Percentiles rank a stretch among this genome's conserved stretches.
Conservation (phyloP, 1,139 yeast genomes). For the Torulaspora globosa region DNA sequence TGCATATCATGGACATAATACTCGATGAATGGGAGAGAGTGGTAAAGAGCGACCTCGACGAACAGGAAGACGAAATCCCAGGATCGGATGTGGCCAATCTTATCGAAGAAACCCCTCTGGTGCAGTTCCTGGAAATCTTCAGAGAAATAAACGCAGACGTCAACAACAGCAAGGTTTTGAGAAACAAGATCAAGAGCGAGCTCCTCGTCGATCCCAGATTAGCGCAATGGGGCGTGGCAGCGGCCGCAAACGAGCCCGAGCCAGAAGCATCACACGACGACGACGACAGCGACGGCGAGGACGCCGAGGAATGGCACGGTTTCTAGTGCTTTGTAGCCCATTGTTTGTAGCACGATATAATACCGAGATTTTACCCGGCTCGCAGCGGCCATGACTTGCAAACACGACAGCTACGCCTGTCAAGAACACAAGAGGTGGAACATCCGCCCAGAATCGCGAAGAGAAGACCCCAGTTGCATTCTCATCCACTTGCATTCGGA, state of each 20-base stretch:
- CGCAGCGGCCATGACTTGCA: background rate
- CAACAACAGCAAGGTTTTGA: conserved; percentile 54
- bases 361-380: conserved; percentile 3
- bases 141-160: conserved; percentile 47
- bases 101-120: conserved; percentile 13
- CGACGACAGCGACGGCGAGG: conserved; percentile 33
- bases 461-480: background rate
- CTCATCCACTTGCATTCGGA: background rate
- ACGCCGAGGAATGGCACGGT: conserved; percentile 52
- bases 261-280: conserved; percentile 24
- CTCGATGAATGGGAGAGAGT: conserved; percentile 78
- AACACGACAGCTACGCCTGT: background rate
- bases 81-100: conserved; percentile 36
- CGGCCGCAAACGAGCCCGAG: conserved; percentile 16
- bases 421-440: background rate
- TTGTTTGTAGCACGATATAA: background rate
- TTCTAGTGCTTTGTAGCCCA: conserved; percentile 33
- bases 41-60: conserved; percentile 48
- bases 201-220: conserved; percentile 63
- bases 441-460: background rate
- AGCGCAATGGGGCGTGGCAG: conserved; percentile 55
- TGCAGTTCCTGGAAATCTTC: conserved; percentile 34
- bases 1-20: conserved; percentile 80
- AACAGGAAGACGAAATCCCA: conserved; percentile 41
- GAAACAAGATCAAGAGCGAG: conserved; percentile 61